phyloP scores from a whole-genome alignment of 2,329 filamentous ascomycete genomes.

The Amylocarpus encephaloides region DNA sequence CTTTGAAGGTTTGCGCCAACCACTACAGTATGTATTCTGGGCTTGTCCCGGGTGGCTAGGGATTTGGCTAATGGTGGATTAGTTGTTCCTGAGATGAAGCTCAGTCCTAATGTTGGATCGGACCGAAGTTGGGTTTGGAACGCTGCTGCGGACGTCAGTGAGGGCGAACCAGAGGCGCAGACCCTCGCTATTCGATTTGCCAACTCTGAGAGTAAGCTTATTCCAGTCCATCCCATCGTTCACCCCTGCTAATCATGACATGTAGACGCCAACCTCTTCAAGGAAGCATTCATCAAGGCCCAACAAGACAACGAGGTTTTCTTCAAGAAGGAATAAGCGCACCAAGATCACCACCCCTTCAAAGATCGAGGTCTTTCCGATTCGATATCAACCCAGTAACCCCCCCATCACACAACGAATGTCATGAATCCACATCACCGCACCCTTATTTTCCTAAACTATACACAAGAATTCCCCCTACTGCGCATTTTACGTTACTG shows the following conservation, averaged over 20 bases:
- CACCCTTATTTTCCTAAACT: constrained; percentile 6
- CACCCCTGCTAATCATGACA: constrained; percentile 21
- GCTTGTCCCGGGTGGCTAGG: neutral
- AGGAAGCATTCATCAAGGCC: constrained; percentile 94
- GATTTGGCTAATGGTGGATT: constrained; percentile 17
- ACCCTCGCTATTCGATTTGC: constrained; percentile 96
- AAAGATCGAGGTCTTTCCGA: constrained; percentile 7
- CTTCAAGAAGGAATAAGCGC: constrained; percentile 50
- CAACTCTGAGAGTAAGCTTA: constrained; percentile 84
- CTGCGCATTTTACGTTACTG: constrained; percentile 11
- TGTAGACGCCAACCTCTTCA: constrained; percentile 90
- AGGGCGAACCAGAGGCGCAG: constrained; percentile 93
- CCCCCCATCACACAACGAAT: constrained; percentile 23
- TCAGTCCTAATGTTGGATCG: constrained; percentile 94
- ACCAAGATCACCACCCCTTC: neutral
- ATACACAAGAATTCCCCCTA: constrained; percentile 5
- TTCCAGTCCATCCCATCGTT: neutral
- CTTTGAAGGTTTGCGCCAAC: constrained; percentile 99
- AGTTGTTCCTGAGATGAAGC: constrained; percentile 99
- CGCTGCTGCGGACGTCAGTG: constrained; percentile 92
- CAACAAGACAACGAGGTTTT: constrained; percentile 92
- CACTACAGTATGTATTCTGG: constrained; percentile 74
- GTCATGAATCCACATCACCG: constrained; percentile 21
- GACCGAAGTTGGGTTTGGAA: constrained; percentile 99
- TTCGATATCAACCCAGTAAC: constrained; percentile 17